Percentiles rank a stretch among this genome's conserved stretches.
These are phyloP conservation scores for Ceratobasidium sp. DNA, from an alignment of 1,284 basidiomycete genomes.

Conservation along the genomic window DNA sequence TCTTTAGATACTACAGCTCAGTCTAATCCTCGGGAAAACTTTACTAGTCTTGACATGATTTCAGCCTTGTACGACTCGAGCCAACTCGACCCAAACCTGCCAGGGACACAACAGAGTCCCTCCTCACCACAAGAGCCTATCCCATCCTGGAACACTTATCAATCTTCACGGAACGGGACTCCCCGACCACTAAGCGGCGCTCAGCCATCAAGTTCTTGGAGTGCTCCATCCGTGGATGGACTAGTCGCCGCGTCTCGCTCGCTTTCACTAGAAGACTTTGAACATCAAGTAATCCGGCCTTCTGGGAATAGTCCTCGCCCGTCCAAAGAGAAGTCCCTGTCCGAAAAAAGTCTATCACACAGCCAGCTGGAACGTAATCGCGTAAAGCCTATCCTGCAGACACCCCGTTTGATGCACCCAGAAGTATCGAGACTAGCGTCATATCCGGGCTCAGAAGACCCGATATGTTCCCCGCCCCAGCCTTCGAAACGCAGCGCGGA, in stretches of 20 bases:
- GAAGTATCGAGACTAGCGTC: conserved; percentile 26
- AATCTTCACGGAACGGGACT: neutral
- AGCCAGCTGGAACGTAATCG: neutral
- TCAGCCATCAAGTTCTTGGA: conserved; percentile 35
- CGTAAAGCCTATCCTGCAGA: conserved; percentile 2
- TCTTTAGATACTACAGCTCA: neutral
- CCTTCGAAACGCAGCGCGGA: neutral
- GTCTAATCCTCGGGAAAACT: neutral
- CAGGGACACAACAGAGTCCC: neutral
- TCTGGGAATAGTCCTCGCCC: neutral
- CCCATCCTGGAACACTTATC: conserved; percentile 34
- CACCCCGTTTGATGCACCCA: conserved; percentile 3
- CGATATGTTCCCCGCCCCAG: conserved; percentile 14
- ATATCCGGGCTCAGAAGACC: conserved; percentile 24
- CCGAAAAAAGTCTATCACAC: neutral
- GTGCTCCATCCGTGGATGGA: conserved; percentile 9
- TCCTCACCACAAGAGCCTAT: neutral
- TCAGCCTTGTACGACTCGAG: conserved; percentile 34
- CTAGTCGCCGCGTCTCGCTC: conserved; percentile 36
- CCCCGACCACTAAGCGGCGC: conserved; percentile 21
- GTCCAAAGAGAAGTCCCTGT: neutral
- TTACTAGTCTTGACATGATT: conserved; percentile 6
- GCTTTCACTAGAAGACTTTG: conserved; percentile 41
- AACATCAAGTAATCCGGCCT: conserved; percentile 11
- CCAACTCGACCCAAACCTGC: neutral